A percentile compares a stretch with the other conserved stretches of the same genome.
Conservation (phyloP, 2,329 filamentous ascomycete genomes). For the Teratosphaeria viscida region DNA sequence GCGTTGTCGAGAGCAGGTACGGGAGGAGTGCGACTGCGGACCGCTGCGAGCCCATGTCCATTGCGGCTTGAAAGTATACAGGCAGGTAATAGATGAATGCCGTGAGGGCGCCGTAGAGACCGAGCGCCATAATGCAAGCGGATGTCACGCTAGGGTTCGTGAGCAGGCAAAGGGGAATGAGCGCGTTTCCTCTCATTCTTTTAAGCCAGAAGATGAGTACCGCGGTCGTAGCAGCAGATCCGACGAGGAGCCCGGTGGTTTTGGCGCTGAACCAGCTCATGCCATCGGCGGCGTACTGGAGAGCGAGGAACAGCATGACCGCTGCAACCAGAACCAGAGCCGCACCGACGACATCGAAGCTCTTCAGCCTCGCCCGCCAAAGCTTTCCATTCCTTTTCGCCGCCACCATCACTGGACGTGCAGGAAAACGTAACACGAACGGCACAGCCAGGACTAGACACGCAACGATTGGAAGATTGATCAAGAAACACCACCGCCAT, state of each 20-base stretch:
- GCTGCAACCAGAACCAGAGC: not conserved
- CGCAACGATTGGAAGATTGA: slow-evolving; percentile 22
- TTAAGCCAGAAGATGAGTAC: not conserved
- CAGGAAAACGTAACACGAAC: not conserved
- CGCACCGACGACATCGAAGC: not conserved
- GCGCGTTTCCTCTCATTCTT: not conserved
- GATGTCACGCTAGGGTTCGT: not conserved
- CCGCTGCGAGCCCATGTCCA: not conserved
- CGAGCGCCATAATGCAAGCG: not conserved
- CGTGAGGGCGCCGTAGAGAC: not conserved
- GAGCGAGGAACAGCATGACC: not conserved
- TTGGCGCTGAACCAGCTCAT: not conserved
- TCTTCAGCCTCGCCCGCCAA: not conserved
- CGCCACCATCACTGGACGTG: not conserved
- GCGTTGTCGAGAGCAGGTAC: not conserved
- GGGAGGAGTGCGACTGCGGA: not conserved
- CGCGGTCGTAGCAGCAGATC: not conserved
- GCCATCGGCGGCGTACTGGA: not conserved
- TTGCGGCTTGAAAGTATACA: not conserved
- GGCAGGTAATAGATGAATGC: not conserved
- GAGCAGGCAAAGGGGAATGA: not conserved
- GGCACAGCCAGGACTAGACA: not conserved
- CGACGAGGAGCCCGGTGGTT: not conserved
- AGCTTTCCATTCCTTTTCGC: not conserved
- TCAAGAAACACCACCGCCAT: slow-evolving; percentile 29